Evolutionary conservation across 2,329 filamentous ascomycete species (phyloP), one percentile per base, ranked within the genome.

Genomic region (Laburnicola sp.): DNA sequence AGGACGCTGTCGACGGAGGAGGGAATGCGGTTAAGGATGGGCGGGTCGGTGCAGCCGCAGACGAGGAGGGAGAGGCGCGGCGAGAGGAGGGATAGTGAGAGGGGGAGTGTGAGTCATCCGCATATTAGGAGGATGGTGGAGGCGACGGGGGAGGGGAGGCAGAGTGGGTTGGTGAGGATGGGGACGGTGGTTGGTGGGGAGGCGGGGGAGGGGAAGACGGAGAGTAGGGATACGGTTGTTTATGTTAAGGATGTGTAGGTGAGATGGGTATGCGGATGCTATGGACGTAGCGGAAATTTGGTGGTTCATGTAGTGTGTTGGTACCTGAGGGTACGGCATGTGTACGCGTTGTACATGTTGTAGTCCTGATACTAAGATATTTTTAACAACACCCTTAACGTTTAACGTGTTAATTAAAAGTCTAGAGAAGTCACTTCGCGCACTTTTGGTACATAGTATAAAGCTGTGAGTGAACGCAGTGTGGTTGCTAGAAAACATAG

Each of bases 51-150:
- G 8, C 23, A 27, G 25, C 16, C 11, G 22, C 27, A 47, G 8
- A 48, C 48, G 16, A 46, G 58, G 22, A 41, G 50, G 25, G 44
- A 51, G 4, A 54, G 43, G 26, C 53, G 58, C 6, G 48, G 57
- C 6, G 49, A 57, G 4, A 48, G 51, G 6, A 50, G 43, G 32
- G 54, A 58, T 4, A 50, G 55, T 9, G 50, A 60, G 6, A 55
- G 53, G 9, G 54, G 59, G 6, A 55, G 54, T 23, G 51, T 57
- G n/a, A 63, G 58, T 27, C 63, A 66, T 51, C 63, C 66, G 6
- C 45, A 70, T 54, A 70, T 69, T 10, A 62, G 64, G 44, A 59
- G 54, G 23, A 68, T 68, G 60, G 64, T 69, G 10, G 57, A 61
- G 28, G 57, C 55, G 16, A 66, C 64, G 55, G 60, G 63, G 0